Conservation (phyloP, 768 basidiomycete species). For the Russula abietina region DNA sequence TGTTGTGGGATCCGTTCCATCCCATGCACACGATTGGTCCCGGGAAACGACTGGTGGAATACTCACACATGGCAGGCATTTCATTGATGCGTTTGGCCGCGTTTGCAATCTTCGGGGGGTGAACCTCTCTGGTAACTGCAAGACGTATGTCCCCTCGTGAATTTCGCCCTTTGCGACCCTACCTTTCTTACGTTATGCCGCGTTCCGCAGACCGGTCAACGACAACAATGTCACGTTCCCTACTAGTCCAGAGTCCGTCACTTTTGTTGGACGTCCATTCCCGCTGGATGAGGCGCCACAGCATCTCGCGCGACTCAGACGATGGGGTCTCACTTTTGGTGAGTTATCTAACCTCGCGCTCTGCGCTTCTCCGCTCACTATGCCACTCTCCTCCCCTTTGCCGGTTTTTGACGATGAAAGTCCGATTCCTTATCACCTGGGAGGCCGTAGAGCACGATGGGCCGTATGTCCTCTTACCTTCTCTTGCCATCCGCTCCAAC, state of each 20-base stretch:
- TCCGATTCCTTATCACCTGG: slow-evolving; percentile 93
- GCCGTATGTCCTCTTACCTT: slow-evolving; percentile 51
- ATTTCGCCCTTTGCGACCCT: background rate
- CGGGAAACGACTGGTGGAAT: slow-evolving; percentile 50
- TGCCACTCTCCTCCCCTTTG: background rate
- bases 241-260: slow-evolving; percentile 54
- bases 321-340: slow-evolving; percentile 90
- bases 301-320: slow-evolving; percentile 69
- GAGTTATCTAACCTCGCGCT: slow-evolving; percentile 29
- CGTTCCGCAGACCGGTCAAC: slow-evolving; percentile 51
- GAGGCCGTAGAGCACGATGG: slow-evolving; percentile 94
- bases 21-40: slow-evolving; percentile 76
- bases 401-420: slow-evolving; percentile 34
- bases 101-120: slow-evolving; percentile 79
- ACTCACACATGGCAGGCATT: slow-evolving; percentile 64
- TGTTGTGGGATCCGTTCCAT: slow-evolving; percentile 40
- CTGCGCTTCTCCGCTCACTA: background rate
- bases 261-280: slow-evolving; percentile 89
- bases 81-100: slow-evolving; percentile 74
- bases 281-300: slow-evolving; percentile 83
- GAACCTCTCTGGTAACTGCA: slow-evolving; percentile 77
- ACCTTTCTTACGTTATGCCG: slow-evolving; percentile 15
- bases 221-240: slow-evolving; percentile 67
- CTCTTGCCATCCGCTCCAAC: background rate
- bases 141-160: slow-evolving; percentile 51